Base-by-base conservation (phyloP, 2,329 filamentous ascomycete genomes). In the Pseudogymnoascus sp. region DNA sequence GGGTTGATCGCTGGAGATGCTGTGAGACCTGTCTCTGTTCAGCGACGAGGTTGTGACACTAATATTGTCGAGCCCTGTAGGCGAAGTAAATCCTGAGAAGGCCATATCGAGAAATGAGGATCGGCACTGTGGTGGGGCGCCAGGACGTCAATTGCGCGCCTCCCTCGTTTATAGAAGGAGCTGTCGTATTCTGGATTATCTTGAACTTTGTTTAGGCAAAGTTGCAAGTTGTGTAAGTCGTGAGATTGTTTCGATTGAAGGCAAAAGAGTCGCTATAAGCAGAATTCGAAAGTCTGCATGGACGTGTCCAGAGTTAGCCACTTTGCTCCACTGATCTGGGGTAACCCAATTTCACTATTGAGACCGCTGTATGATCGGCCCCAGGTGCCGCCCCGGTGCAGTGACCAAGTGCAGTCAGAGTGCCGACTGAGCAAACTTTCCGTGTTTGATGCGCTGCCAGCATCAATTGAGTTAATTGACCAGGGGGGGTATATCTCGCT, bases 1-100 rank as follows among this genome's bases (percentile, higher is more conserved):
- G 24, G 86, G 84, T 65, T 84, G 79, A 74, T 91, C 88, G 78
- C 88, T 90, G 65, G 86, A 90, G 67, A 89, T 81, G 75, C 87
- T 90, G 67, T 82, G 82, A 29, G 72, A 71, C 47, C 47, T 53
- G 26, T 14, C 47, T 53, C 47, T 53, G 13, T 31, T 53, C 47
- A 53, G 26, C 16, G 47, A 6, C 21, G 47, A 53, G 47, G 47
- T 19, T 31, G 47, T 53, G 47, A 11, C 47, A 53, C 47, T 53
- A 31, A 26, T 31, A 19, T 53, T 31, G 24, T 53, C 47, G 47
- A 19, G 47, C 47, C 47, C 47, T 53, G 47, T 53, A 53, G 47
- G 47, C 47, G 47, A 53, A 26, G 47, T 53, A 31, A 53, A 53
- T 19, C 47, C 47, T 31, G 47, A 53, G 47, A 53, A 53, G 14